Evolutionary conservation across 2,329 filamentous ascomycete genomes (phyloP), one percentile per base, ranked within the genome.

Genomic region (Aspergillus fructus): DNA sequence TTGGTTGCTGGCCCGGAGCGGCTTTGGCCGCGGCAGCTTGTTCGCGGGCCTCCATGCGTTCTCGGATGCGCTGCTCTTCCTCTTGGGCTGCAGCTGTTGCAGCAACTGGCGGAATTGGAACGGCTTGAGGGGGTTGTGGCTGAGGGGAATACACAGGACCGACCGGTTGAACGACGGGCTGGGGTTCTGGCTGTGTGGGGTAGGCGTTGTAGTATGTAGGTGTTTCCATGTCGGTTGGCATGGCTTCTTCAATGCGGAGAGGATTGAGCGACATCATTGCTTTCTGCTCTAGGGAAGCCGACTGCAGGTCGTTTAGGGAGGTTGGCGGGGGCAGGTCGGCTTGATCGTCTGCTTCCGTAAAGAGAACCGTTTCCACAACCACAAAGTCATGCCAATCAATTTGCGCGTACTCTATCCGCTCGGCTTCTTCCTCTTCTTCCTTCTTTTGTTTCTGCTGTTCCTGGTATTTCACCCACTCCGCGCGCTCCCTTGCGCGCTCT

Each of bases 301-400:
- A 96, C 73, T 97, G 93, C 17, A 99, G 82, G 68, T 99, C 94
- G 62, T 91, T 90, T 42, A 97, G 85, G 5, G 89, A 92, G 4
- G 91, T 94, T 1, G 94, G 94, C 1, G 93, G 89, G 33, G 93
- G 93, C 11, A 99, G 86, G 62, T 94, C 89, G 39, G 87, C 86
- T 62, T 90, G 85, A 64, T 97, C 93, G 72, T 99, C 94, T 40
- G 85, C 84, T 65, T 96, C 93, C 58, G 86, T 92, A 74, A 99
- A 99, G 15, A 91, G 82, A 53, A 99, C 93, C 0, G 93, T 97
- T 75, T 97, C 94, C 45, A 97, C 92, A 19, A 99, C 89, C 34
- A 93, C 88, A 67, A 99, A 99, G 71, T 97, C 93, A 70, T 96
- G 91, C 94, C 94, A 99, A 74, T 99, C 94, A 62, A 99, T 94